phyloP scores from a whole-genome alignment of 2,329 filamentous ascomycete genomes.

The Alternaria sp. region DNA sequence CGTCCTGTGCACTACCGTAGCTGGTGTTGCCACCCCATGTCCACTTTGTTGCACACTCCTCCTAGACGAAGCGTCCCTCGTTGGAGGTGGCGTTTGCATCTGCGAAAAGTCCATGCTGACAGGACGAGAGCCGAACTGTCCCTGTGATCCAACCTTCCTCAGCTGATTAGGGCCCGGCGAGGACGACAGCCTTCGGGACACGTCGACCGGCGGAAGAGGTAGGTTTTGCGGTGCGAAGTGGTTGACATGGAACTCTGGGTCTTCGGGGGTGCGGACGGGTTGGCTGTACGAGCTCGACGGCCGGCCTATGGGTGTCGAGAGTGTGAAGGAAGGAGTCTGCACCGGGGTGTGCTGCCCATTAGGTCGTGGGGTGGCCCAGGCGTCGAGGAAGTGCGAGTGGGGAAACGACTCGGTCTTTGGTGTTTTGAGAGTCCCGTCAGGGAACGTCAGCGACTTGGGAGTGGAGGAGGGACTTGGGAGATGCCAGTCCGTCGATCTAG shows the following conservation, averaged over 20 bases:
- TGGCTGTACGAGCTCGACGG: conserved; percentile 45
- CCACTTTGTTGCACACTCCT: conserved; percentile 49
- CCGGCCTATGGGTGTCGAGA: conserved; percentile 45
- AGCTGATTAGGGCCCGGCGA: conserved; percentile 57
- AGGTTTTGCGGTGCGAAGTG: conserved; percentile 64
- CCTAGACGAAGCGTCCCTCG: conserved; percentile 60
- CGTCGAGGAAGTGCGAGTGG: conserved; percentile 57
- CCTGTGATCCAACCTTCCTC: conserved; percentile 18
- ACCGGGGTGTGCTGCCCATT: conserved; percentile 50
- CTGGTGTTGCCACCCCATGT: conserved; percentile 39
- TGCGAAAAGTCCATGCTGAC: conserved; percentile 52
- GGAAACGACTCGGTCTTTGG: conserved; percentile 51
- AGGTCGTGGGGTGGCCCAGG: conserved; percentile 54
- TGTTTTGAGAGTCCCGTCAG: conserved; percentile 52
- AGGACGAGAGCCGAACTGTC: conserved; percentile 27
- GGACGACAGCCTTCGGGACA: conserved; percentile 63
- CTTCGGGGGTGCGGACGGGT: conserved; percentile 45
- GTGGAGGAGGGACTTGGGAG: conserved; percentile 59
- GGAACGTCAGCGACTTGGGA: conserved; percentile 52
- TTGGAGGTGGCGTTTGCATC: conserved; percentile 69
- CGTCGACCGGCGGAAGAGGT: conserved; percentile 65
- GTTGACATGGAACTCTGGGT: conserved; percentile 64
- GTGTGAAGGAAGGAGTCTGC: conserved; percentile 50
- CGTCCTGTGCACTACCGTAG: conserved; percentile 52
- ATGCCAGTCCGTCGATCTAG: conserved; percentile 55